phyloP scores from a whole-genome alignment of 2,329 filamentous ascomycete genomes.

The Elsinoe perseae region DNA sequence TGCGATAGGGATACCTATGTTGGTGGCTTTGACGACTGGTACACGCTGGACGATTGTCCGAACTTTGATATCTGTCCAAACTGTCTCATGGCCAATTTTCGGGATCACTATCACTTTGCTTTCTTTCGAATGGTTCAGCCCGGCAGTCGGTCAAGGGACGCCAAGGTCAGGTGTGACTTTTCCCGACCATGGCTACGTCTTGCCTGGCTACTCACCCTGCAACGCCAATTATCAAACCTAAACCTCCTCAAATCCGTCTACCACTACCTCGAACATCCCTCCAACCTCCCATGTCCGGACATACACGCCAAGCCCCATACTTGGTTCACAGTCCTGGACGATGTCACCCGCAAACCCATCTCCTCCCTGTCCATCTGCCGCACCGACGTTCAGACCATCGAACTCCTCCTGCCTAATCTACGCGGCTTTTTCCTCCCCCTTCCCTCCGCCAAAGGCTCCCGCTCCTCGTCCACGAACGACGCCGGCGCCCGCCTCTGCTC shows the following conservation, averaged over 20 bases:
- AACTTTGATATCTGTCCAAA: slow-evolving; percentile 74
- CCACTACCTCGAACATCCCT: slow-evolving; percentile 46
- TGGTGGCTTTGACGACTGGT: slow-evolving; percentile 66
- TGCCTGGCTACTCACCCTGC: slow-evolving; percentile 72
- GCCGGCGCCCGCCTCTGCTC: slow-evolving; percentile 53
- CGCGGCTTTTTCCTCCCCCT: slow-evolving; percentile 54
- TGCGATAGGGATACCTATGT: slow-evolving; percentile 61
- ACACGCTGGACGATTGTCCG: slow-evolving; percentile 62
- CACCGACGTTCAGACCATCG: slow-evolving; percentile 63
- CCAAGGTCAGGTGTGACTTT: slow-evolving; percentile 66
- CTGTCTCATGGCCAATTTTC: slow-evolving; percentile 66
- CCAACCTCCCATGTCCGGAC: slow-evolving; percentile 51
- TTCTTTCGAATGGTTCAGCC: slow-evolving; percentile 56
- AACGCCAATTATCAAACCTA: slow-evolving; percentile 59
- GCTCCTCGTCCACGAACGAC: slow-evolving; percentile 1
- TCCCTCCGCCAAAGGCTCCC: slow-evolving; percentile 38
- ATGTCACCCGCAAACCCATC: slow-evolving; percentile 53
- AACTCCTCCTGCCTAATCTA: slow-evolving; percentile 65
- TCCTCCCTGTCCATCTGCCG: slow-evolving; percentile 68
- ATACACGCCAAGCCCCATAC: slow-evolving; percentile 48
- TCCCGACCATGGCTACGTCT: slow-evolving; percentile 75
- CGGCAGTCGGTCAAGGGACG: slow-evolving; percentile 28
- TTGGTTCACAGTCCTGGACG: slow-evolving; percentile 72
- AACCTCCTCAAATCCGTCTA: slow-evolving; percentile 63
- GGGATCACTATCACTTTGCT: slow-evolving; percentile 57